Conservation (phyloP, 768 basidiomycete genomes). For the Tricholomella constricta region DNA sequence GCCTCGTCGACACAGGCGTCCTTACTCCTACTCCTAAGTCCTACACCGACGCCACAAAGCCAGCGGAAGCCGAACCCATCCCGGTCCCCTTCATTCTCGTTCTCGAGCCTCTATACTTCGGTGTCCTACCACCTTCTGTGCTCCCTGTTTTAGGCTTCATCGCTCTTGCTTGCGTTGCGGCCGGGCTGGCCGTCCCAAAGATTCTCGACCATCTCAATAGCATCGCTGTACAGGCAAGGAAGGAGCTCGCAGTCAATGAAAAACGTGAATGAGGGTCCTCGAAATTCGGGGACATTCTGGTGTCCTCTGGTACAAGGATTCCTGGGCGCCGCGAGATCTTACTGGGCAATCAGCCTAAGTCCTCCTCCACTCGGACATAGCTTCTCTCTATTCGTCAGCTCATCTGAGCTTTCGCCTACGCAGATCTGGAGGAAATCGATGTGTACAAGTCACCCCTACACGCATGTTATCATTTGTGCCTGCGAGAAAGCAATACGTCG, state of each 20-base stretch:
- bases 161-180: constrained; percentile 25
- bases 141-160: constrained; percentile 35
- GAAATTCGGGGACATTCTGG: neutral
- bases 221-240: constrained; percentile 25
- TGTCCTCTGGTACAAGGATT: too few relatives aligned
- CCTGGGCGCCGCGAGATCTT: too few relatives aligned
- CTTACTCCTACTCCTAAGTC: constrained; percentile 36
- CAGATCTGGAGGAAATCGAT: too few relatives aligned
- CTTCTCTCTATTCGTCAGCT: too few relatives aligned
- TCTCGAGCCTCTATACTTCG: constrained; percentile 63
- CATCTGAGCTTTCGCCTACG: too few relatives aligned
- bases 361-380: too few relatives aligned
- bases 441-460: neutral
- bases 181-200: constrained; percentile 23
- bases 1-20: constrained; percentile 54
- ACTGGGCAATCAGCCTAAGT: too few relatives aligned
- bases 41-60: constrained; percentile 13
- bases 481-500: neutral
- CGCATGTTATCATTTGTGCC: neutral
- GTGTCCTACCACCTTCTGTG: constrained; percentile 59
- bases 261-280: constrained; percentile 8
- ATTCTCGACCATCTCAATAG: constrained; percentile 27
- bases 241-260: constrained; percentile 16
- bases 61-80: constrained; percentile 17
- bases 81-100: constrained; percentile 53